A percentile compares a stretch with the other conserved stretches of the same genome.
Conservation (phyloP, 108 stramenopile species). For the Cyclotella distinguenda region DNA sequence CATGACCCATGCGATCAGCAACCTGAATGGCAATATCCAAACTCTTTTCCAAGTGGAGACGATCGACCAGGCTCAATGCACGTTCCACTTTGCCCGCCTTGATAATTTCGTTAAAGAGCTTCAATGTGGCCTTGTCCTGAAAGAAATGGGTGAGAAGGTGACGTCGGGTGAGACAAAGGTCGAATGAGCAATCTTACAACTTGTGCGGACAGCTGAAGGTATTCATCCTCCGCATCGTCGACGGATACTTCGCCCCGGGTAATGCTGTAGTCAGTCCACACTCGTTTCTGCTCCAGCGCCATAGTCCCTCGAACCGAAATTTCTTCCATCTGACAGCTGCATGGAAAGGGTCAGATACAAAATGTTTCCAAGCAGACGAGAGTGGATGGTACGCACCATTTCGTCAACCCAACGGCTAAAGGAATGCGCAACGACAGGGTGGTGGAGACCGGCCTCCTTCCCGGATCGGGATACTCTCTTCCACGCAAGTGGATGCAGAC, state of each 20-base stretch:
- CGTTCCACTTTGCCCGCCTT: constrained; percentile 71
- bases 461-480: constrained; percentile 76
- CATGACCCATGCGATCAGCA: constrained; percentile 57
- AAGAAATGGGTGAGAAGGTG: background rate
- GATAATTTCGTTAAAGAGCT: constrained; percentile 60
- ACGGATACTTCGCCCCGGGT: constrained; percentile 33
- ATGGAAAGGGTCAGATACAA: constrained; percentile 1
- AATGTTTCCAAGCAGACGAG: background rate
- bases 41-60: constrained; percentile 70
- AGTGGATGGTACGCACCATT: constrained; percentile 4
- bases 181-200: constrained; percentile 50
- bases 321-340: constrained; percentile 65
- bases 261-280: constrained; percentile 46
- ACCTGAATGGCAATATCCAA: constrained; percentile 72
- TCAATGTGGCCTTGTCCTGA: constrained; percentile 77
- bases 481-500: constrained; percentile 81
- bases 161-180: background rate
- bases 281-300: constrained; percentile 66
- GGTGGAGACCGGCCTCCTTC: constrained; percentile 72
- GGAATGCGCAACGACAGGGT: constrained; percentile 73
- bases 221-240: constrained; percentile 66
- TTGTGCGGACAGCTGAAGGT: constrained; percentile 55
- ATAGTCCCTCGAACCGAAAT: constrained; percentile 68
- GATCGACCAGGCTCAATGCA: constrained; percentile 63
- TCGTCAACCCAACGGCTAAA: constrained; percentile 45